Conservation (phyloP, 208 protist species). For the Leptomonas pyrrhocoris region DNA sequence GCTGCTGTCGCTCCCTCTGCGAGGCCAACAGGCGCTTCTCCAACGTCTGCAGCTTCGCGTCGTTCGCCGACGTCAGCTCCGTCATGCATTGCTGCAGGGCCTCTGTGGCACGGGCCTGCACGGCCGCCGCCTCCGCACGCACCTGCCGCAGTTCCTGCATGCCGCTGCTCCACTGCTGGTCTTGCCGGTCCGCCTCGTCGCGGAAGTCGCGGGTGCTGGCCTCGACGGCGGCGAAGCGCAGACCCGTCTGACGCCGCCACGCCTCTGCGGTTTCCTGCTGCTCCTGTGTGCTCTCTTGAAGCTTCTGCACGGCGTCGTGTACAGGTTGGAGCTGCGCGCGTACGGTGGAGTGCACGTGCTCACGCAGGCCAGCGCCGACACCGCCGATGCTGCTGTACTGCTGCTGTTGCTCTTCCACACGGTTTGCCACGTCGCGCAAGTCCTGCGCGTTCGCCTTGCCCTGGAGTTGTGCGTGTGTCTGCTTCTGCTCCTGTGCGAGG, state of each 20-base stretch:
- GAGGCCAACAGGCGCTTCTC: slow-evolving; percentile 19
- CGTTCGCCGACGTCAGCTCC: slow-evolving; percentile 13
- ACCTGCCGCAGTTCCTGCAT: slow-evolving; percentile 24
- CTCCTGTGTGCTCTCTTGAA: slow-evolving; percentile 21
- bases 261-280: slow-evolving; percentile 20
- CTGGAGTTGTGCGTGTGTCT: slow-evolving; percentile 26
- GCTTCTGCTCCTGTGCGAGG: slow-evolving; percentile 30
- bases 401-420: slow-evolving; percentile 27
- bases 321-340: slow-evolving; percentile 24
- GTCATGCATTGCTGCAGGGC: slow-evolving; percentile 19
- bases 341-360: slow-evolving; percentile 16
- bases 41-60: slow-evolving; percentile 5
- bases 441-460: slow-evolving; percentile 24
- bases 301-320: slow-evolving; percentile 25
- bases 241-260: slow-evolving; percentile 19
- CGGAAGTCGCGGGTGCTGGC: slow-evolving; percentile 16
- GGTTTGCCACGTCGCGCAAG: slow-evolving; percentile 16
- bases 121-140: slow-evolving; percentile 1
- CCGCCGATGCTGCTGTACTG: slow-evolving; percentile 2
- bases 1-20: slow-evolving; percentile 19
- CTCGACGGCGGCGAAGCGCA: slow-evolving; percentile 31
- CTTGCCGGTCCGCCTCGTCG: slow-evolving; percentile 4
- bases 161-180: slow-evolving; percentile 21
- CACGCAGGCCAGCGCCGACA: slow-evolving; percentile 11
- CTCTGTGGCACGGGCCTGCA: slow-evolving; percentile 10